Evolutionary conservation across 1,284 basidiomycete genomes (phyloP), one percentile per base, ranked within the genome.

Genomic region (Thelephora terrestris): DNA sequence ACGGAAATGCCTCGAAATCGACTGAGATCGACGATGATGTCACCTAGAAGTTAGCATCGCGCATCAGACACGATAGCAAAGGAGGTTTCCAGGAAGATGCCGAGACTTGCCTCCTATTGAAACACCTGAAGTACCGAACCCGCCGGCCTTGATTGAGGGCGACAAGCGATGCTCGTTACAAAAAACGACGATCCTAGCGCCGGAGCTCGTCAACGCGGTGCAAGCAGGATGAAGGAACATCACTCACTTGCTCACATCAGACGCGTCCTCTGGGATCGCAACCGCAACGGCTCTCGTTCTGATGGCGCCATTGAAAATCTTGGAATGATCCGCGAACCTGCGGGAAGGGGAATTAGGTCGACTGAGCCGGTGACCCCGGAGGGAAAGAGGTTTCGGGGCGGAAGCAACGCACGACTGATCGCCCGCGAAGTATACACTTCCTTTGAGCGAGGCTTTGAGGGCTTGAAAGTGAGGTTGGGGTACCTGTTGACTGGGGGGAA

Each of bases 71-170:
- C 25, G 9, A 21, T 9, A 42, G 20, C 39, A 18, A 18, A 12
- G 25, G 21, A 42, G 29, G 7, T 14, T 6, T 12, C 17, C 2
- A 18, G 20, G 25, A 42, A 42, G 29, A 10, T 14, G 29, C 29
- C 17, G 10, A 42, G 39, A 42, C 10, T 21, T 18, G 21, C 39
- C 39, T 23, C 39, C 81, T 47, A 93, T 78, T 12, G 87, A 78
- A 85, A 88, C 91, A 2, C 91, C 91, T 9, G 84, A 88, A 3
- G 87, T 92, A 6, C 89, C 91, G 60, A 85, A 92, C 0, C 91
- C 91, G 16, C 91, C 91, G 0, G 88, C 85, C 62, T 88, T 91
- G 57, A 91, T 73, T n/a, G 87, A 91, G 5, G 83, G 76, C n/a
- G 82, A 81, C 3, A 93, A 67, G 0, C 63, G 61, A 57, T 91